Percentiles rank a stretch among this genome's conserved stretches.
Evolutionary conservation across 345 rosid genomes (phyloP).

Genomic region (Turritis glabra): DNA sequence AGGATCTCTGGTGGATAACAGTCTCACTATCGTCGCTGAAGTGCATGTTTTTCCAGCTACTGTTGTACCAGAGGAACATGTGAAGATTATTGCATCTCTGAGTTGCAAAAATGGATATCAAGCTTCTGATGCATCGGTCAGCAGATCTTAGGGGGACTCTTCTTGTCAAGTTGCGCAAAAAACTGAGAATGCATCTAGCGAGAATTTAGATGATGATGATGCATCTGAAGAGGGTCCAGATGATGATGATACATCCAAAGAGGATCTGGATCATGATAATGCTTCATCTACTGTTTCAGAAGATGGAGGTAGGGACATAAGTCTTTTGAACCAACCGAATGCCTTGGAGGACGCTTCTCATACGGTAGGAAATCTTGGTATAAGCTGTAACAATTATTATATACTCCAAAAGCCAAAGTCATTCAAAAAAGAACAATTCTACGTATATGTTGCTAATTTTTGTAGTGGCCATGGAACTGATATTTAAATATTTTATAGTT

Average conservation of each 20-base stretch:
- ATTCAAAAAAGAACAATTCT: too few relatives aligned
- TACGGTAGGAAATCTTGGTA: neutral
- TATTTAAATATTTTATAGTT: too few relatives aligned
- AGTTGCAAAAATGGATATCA: neutral
- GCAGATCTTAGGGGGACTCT: too few relatives aligned
- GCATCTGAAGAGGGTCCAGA: neutral
- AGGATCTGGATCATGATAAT: neutral
- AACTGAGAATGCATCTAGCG: too few relatives aligned
- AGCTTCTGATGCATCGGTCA: neutral
- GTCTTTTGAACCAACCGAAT: neutral
- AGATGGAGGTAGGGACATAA: neutral
- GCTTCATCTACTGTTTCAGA: neutral
- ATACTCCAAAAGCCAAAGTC: too few relatives aligned
- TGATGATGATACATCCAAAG: neutral
- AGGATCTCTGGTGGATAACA: constrained; percentile 50
- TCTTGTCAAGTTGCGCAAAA: too few relatives aligned
- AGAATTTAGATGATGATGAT: neutral
- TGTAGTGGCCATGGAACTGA: too few relatives aligned
- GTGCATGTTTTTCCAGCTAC: constrained; percentile 19
- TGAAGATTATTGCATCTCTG: neutral
- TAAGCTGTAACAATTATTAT: neutral
- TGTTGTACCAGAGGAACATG: neutral
- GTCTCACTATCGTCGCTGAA: constrained; percentile 62
- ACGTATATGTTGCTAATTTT: too few relatives aligned
- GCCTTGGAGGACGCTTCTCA: neutral